Conservation (phyloP, 768 basidiomycete species). For the Termitomyces sp. region DNA sequence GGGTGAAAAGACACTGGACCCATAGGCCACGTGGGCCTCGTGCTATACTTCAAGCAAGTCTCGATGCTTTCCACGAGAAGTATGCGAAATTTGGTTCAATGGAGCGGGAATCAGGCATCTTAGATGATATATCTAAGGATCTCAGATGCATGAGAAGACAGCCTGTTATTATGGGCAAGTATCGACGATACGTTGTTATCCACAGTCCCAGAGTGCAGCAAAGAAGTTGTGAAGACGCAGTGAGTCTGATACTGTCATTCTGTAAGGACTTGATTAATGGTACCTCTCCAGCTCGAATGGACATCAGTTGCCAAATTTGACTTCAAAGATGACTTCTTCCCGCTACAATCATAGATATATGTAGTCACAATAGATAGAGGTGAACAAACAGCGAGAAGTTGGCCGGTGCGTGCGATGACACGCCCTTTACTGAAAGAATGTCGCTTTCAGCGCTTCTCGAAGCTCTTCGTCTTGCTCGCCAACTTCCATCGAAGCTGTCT, state of each 20-base stretch:
- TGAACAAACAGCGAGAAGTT: neutral
- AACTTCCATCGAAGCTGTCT: slow-evolving; percentile 13
- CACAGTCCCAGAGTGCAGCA: slow-evolving; percentile 28
- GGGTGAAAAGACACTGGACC: slow-evolving; percentile 33
- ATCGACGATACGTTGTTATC: slow-evolving; percentile 65
- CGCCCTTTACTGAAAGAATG: slow-evolving; percentile 8
- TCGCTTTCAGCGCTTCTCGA: slow-evolving; percentile 11
- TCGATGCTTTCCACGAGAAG: slow-evolving; percentile 32
- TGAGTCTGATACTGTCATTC: slow-evolving; percentile 27
- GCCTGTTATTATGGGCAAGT: slow-evolving; percentile 52
- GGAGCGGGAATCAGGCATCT: slow-evolving; percentile 32
- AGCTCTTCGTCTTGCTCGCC: slow-evolving; percentile 18
- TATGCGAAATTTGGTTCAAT: slow-evolving; percentile 28
- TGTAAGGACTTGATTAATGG: neutral
- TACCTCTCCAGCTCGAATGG: slow-evolving; percentile 50
- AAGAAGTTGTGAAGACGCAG: slow-evolving; percentile 32
- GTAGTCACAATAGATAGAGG: neutral
- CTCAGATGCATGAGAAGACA: slow-evolving; percentile 53
- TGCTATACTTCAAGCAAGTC: slow-evolving; percentile 37
- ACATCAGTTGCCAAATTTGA: slow-evolving; percentile 37
- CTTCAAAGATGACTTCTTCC: slow-evolving; percentile 56
- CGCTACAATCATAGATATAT: slow-evolving; percentile 7
- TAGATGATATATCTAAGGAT: slow-evolving; percentile 42
- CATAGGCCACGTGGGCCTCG: slow-evolving; percentile 27
- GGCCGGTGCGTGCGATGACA: neutral